Conservation (phyloP, 306 rosid species). For the Astragalus glycyphyllos region DNA sequence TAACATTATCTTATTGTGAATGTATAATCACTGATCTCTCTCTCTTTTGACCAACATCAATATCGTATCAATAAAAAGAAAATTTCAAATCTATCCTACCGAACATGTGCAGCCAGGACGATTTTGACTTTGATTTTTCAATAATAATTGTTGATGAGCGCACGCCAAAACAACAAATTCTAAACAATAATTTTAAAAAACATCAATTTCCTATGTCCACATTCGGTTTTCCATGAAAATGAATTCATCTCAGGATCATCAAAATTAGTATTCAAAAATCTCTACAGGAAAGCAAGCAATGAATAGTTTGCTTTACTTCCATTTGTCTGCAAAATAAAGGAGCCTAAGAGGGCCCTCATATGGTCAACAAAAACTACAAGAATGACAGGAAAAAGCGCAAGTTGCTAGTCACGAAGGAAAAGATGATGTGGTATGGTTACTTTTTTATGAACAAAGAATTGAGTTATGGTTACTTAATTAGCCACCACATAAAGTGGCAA, state of each 20-base stretch:
- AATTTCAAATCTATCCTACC: conserved; percentile 40
- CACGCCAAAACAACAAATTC: conserved; percentile 4
- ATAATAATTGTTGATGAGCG: conserved; percentile 23
- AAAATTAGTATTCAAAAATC: conserved; percentile 27
- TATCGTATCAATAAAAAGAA: not conserved
- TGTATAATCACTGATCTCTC: conserved; percentile 24
- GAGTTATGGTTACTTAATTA: conserved; percentile 44
- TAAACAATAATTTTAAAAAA: not conserved
- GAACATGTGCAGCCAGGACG: conserved; percentile 49
- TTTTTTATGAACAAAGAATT: not conserved
- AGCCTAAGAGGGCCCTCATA: conserved; percentile 32
- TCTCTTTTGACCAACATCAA: conserved; percentile 41
- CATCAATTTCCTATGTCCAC: not conserved
- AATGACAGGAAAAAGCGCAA: conserved; percentile 5
- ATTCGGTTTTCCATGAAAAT: conserved; percentile 27
- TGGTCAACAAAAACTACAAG: conserved; percentile 32
- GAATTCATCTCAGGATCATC: conserved; percentile 18
- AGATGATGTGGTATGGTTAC: not conserved
- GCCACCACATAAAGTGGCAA: conserved; percentile 36
- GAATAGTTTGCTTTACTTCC: conserved; percentile 11
- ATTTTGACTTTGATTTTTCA: conserved; percentile 56
- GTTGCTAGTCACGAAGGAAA: conserved; percentile 30
- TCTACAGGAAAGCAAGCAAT: not conserved
- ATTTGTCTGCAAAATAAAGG: conserved; percentile 27
- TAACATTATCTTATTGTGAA: conserved; percentile 16